Conservation (phyloP, 2,329 filamentous ascomycete genomes). For the Ilyonectria robusta region DNA sequence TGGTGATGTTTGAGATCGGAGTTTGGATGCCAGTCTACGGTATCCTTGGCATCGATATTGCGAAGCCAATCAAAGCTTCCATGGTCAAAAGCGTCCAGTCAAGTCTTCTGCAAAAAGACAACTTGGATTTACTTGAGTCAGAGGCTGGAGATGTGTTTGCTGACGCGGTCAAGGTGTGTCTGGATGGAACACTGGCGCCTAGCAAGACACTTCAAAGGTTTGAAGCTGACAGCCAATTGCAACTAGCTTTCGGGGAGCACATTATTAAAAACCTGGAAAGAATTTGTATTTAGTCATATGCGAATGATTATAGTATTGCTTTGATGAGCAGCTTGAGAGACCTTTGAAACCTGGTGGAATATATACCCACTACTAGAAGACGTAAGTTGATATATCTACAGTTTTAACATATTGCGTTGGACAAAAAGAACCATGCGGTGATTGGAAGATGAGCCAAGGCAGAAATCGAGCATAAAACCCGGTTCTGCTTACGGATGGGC, state of each 20-base stretch:
- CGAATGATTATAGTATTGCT: background rate
- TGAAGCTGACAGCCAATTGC: background rate
- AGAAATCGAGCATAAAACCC: background rate
- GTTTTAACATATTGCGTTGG: background rate
- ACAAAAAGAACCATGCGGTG: background rate
- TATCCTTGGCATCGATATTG: background rate
- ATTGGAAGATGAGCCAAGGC: background rate
- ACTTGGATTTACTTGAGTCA: background rate
- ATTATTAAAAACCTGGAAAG: background rate
- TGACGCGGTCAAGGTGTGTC: background rate
- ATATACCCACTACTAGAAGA: background rate
- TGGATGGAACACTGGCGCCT: background rate
- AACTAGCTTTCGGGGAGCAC: background rate
- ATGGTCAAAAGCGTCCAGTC: slow-evolving; percentile 3
- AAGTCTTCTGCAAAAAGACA: background rate
- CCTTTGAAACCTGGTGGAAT: background rate
- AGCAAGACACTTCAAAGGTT: background rate
- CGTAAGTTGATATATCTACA: background rate
- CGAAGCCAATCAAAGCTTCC: background rate
- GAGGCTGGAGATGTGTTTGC: slow-evolving; percentile 10
- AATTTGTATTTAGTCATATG: background rate
- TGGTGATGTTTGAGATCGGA: slow-evolving; percentile 8
- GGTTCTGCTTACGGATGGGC: background rate
- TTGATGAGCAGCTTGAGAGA: background rate
- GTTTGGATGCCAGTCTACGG: slow-evolving; percentile 4